Evolutionary conservation across 1,139 yeast species (phyloP).

Genomic region (Saccharomyces hybrid): DNA sequence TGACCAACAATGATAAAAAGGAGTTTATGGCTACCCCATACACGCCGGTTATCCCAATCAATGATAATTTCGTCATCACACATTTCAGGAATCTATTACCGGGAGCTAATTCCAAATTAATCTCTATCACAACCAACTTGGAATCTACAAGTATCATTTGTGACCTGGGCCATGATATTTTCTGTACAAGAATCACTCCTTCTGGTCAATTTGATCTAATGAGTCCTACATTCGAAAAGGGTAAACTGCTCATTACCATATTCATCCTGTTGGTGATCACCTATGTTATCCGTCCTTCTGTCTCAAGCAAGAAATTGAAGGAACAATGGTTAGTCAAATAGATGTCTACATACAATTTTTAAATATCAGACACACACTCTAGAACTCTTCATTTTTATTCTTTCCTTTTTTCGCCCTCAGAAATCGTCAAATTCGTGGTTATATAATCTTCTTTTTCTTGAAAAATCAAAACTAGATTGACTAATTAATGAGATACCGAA

Average conservation of each 20-base stretch:
- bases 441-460: neutral
- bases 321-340: conserved; percentile 31
- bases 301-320: conserved; percentile 41
- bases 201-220: conserved; percentile 79
- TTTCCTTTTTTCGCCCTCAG: neutral
- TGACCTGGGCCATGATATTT: conserved; percentile 59
- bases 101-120: conserved; percentile 28
- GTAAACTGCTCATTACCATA: conserved; percentile 57
- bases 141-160: conserved; percentile 80
- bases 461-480: too few species aligned
- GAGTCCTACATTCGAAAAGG: conserved; percentile 58
- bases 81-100: conserved; percentile 33
- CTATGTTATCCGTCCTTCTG: conserved; percentile 51
- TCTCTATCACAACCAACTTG: conserved; percentile 58
- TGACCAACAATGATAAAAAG: conserved; percentile 46
- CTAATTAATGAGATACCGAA: too few species aligned
- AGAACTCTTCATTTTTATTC: neutral
- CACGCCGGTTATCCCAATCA: conserved; percentile 52
- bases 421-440: too few species aligned
- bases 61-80: conserved; percentile 39
- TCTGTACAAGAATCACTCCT: conserved; percentile 73
- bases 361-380: neutral
- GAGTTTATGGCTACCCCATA: conserved; percentile 62
- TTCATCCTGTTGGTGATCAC: conserved; percentile 42
- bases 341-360: neutral